A percentile compares a stretch with the other conserved stretches of the same genome.
phyloP scores from a whole-genome alignment of 73 alveolate genomes.

The Effrenium voratum region DNA sequence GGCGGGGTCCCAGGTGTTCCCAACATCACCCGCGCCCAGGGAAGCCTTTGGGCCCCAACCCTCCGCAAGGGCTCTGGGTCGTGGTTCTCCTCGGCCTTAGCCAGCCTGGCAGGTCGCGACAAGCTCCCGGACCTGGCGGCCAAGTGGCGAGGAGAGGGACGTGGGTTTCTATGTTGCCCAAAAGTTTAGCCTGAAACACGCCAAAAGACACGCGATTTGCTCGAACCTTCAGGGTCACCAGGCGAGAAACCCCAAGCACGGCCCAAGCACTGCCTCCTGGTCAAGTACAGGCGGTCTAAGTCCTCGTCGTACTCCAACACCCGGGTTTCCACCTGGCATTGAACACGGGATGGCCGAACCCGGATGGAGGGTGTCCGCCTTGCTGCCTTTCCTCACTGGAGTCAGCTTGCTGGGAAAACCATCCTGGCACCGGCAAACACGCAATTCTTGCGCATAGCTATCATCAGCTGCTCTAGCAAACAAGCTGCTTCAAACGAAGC shows the following conservation, averaged over 20 bases:
- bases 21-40: neutral
- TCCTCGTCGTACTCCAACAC: conserved; percentile 28
- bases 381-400: conserved; percentile 29
- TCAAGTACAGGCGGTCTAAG: conserved; percentile 30
- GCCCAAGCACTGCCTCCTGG: conserved; percentile 28
- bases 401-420: conserved; percentile 30
- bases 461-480: too few relatives aligned
- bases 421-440: neutral
- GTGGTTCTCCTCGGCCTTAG: conserved; percentile 48
- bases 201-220: neutral
- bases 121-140: neutral
- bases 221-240: neutral
- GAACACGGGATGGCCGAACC: neutral
- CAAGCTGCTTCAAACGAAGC: neutral
- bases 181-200: neutral
- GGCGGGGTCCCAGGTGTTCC: too few relatives aligned
- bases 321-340: conserved; percentile 25
- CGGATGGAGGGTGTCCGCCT: neutral
- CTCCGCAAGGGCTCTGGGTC: conserved; percentile 37
- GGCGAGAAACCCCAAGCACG: too few relatives aligned
- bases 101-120: conserved; percentile 33
- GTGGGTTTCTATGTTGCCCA: too few relatives aligned
- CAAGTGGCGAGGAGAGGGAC: neutral
- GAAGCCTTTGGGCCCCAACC: neutral
- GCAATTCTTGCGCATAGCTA: neutral